Base-by-base conservation (phyloP, 2,329 filamentous ascomycete species). In the Xylaria multiplex region DNA sequence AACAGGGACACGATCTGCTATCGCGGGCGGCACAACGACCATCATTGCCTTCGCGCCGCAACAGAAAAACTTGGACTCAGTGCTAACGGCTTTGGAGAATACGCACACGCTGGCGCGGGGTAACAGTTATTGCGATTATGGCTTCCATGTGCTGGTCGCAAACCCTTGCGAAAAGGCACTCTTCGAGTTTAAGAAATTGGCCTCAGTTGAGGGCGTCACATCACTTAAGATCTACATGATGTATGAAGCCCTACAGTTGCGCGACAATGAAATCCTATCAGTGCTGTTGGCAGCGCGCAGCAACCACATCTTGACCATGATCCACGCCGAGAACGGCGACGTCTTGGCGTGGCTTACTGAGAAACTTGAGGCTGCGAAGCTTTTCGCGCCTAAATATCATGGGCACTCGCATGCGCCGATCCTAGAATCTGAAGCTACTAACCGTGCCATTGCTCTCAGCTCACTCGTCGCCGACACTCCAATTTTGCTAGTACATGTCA, bases 11-110 rank as follows among this genome's bases (percentile, higher is more conserved):
- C 79, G 86, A 8, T 84, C 81, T 24, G 86, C 86, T 4, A 80
- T 88, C 59, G 85, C 85, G 2, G 86, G 86, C 8, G 86, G 86
- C 27, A 88, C 82, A 4, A 89, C 87, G 0, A 88, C 87, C 0
- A 79, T 89, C 14, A 75, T 89, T 7, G 80, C 85, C 0, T 89
- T 90, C 74, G 87, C 86, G 0, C 81, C 82, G 3, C 85, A 88
- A 72, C 77, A 79, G 45, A 82, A 82, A n/a, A 69, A 75, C 1
- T 78, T 84, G 16, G 75, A 78, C 6, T 83, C 80, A 1, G 74
- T 88, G 2, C 75, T 69, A 22, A 76, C 79, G 1, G 81, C 82
- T 0, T 72, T 88, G 1, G 75, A 80, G 53, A 78, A 80, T n/a
- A 84, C 85, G 56, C 82, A 86, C 62, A 72, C 72, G 4, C 77